These are phyloP conservation scores for Furcasterigmium furcatum DNA, from an alignment of 2,329 filamentous ascomycete genomes.

Conservation along the genomic window DNA sequence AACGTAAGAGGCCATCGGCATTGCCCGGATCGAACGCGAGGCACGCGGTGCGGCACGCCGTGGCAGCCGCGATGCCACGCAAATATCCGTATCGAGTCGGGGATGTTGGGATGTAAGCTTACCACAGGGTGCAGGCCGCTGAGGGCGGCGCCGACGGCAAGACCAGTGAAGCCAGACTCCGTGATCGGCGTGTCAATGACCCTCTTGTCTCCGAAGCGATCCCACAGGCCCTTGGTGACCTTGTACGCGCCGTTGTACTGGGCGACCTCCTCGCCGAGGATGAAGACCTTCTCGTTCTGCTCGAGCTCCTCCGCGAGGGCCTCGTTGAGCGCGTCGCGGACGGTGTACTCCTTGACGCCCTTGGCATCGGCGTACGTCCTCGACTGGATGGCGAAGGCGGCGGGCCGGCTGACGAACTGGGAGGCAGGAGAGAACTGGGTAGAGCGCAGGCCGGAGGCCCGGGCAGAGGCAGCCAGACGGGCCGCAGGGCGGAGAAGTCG, in stretches of 20 bases:
- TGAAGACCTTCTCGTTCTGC: constrained; percentile 88
- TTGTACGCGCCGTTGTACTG: constrained; percentile 99
- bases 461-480: constrained; percentile 42
- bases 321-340: constrained; percentile 96
- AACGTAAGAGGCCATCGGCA: constrained; percentile 2
- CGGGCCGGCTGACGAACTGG: constrained; percentile 29
- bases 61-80: too few species aligned
- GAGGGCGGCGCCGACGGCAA: constrained; percentile 91
- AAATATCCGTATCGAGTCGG: too few species aligned
- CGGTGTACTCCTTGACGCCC: constrained; percentile 87
- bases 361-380: constrained; percentile 53
- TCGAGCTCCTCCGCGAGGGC: constrained; percentile 97
- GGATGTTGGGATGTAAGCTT: constrained; percentile 45
- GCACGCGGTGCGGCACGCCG: too few species aligned
- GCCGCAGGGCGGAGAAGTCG: constrained; percentile 48
- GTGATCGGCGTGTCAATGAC: constrained; percentile 99
- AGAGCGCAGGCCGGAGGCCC: constrained; percentile 28
- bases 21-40: too few species aligned
- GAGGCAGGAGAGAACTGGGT: constrained; percentile 27
- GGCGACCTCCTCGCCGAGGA: constrained; percentile 96
- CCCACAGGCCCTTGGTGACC: constrained; percentile 95
- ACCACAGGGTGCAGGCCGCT: constrained; percentile 92
- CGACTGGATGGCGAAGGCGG: constrained; percentile 39
- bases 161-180: constrained; percentile 90
- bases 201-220: constrained; percentile 95